Percentiles rank a stretch among this genome's conserved stretches.
phyloP scores from a whole-genome alignment of 495 filamentous ascomycete species.

The Podospora pseudoanserina region DNA sequence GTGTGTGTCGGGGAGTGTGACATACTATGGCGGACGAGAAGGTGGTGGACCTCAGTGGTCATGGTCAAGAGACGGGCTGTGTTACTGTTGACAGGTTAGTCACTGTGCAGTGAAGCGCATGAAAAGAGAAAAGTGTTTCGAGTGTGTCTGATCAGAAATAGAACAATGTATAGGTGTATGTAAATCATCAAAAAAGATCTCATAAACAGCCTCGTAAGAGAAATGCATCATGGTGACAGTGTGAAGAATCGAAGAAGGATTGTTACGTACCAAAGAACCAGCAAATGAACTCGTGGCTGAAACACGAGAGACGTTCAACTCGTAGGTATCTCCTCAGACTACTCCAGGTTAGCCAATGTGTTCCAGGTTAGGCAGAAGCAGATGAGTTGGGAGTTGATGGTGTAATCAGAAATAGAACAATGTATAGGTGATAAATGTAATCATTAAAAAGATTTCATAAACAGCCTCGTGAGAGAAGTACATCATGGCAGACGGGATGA shows the following conservation, averaged over 20 bases:
- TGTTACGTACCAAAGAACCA: neutral
- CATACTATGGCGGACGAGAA: too few species aligned
- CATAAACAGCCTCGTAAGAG: conserved; percentile 5
- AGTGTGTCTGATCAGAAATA: neutral
- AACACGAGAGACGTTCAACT: neutral
- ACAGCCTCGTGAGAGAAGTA: conserved; percentile 24
- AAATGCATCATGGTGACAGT: conserved; percentile 1
- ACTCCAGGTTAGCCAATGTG: neutral
- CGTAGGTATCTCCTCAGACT: neutral
- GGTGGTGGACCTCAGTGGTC: too few species aligned
- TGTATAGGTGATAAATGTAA: conserved; percentile 17
- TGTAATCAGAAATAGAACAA: conserved; percentile 1
- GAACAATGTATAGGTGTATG: conserved; percentile 2
- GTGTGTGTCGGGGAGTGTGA: neutral
- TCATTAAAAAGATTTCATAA: conserved; percentile 22
- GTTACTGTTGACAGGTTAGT: too few species aligned
- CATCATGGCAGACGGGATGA: conserved; percentile 10
- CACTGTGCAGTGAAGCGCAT: neutral
- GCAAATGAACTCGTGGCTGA: neutral
- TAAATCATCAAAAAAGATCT: neutral
- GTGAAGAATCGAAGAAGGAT: neutral
- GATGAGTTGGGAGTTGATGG: neutral
- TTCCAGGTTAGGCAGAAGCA: neutral
- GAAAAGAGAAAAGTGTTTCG: neutral
- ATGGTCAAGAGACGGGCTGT: too few species aligned